phyloP scores from a whole-genome alignment of 306 rosid genomes.

The Cicer pinnatifidum region DNA sequence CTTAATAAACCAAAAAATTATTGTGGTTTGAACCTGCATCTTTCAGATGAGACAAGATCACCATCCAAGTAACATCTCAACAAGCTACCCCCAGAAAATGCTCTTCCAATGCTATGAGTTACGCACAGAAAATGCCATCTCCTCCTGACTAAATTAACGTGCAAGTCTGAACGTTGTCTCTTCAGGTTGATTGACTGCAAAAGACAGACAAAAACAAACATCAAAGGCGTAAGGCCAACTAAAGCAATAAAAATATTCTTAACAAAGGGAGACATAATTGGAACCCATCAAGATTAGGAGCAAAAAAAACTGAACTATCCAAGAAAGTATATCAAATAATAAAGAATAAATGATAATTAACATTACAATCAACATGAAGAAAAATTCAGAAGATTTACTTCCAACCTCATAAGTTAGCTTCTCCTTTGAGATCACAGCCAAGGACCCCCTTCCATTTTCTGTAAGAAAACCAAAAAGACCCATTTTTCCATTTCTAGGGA shows the following conservation, averaged over 20 bases:
- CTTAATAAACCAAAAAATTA: conserved; percentile 12
- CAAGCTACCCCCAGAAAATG: conserved; percentile 96
- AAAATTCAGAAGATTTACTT: conserved; percentile 35
- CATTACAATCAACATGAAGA: conserved; percentile 12
- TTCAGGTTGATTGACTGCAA: conserved; percentile 81
- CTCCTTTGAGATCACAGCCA: conserved; percentile 82
- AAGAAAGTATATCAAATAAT: conserved; percentile 10
- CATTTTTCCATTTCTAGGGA: conserved; percentile 85
- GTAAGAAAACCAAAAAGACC: conserved; percentile 91
- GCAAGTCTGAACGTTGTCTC: conserved; percentile 76
- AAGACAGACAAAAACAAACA: conserved; percentile 37
- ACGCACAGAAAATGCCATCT: conserved; percentile 96
- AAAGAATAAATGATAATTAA: background rate
- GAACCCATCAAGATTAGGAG: conserved; percentile 19
- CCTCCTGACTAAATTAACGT: conserved; percentile 65
- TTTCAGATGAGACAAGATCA: conserved; percentile 87
- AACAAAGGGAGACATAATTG: conserved; percentile 29
- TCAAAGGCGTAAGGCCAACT: conserved; percentile 35
- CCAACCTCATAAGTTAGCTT: conserved; percentile 82
- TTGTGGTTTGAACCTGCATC: conserved; percentile 78
- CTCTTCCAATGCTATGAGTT: conserved; percentile 96
- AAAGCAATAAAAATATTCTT: conserved; percentile 35
- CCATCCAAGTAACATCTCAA: conserved; percentile 90
- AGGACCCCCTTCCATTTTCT: conserved; percentile 89
- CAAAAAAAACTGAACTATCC: background rate